Percentiles rank a stretch among this genome's conserved stretches.
phyloP scores from a whole-genome alignment of 139 green algal species.

The Astrephomene gubernaculifera region DNA sequence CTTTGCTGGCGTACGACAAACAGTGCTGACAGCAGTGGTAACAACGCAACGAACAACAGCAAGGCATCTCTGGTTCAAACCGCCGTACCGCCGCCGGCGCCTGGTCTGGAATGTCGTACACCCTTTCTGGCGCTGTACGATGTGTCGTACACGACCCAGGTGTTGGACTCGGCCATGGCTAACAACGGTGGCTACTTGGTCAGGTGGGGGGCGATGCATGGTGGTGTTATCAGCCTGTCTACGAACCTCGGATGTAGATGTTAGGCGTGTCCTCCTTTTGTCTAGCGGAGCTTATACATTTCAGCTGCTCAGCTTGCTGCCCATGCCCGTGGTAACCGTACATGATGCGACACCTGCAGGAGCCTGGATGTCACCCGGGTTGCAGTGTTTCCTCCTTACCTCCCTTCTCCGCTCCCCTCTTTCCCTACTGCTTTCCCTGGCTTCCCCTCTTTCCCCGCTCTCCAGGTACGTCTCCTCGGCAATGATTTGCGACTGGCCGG shows the following conservation, averaged over 20 bases:
- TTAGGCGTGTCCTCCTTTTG: too few species aligned
- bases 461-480: neutral
- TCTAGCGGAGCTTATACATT: too few species aligned
- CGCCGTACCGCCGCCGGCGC: neutral
- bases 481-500: neutral
- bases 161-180: neutral
- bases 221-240: neutral
- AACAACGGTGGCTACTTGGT: constrained; percentile 19
- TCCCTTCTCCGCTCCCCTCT: neutral
- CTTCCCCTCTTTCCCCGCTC: neutral
- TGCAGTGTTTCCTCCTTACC: neutral
- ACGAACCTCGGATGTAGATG: too few species aligned
- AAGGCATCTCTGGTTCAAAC: neutral
- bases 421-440: neutral
- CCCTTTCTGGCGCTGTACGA: neutral
- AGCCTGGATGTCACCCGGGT: neutral
- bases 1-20: neutral
- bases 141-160: constrained; percentile 17
- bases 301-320: too few species aligned
- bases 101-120: neutral
- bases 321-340: too few species aligned
- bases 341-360: too few species aligned
- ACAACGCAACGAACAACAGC: too few species aligned
- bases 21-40: neutral
- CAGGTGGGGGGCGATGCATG: neutral